A percentile compares a stretch with the other conserved stretches of the same genome.
These are phyloP conservation scores for Juglanconis oblonga DNA, from an alignment of 2,329 filamentous ascomycete species.

Conservation along the genomic window DNA sequence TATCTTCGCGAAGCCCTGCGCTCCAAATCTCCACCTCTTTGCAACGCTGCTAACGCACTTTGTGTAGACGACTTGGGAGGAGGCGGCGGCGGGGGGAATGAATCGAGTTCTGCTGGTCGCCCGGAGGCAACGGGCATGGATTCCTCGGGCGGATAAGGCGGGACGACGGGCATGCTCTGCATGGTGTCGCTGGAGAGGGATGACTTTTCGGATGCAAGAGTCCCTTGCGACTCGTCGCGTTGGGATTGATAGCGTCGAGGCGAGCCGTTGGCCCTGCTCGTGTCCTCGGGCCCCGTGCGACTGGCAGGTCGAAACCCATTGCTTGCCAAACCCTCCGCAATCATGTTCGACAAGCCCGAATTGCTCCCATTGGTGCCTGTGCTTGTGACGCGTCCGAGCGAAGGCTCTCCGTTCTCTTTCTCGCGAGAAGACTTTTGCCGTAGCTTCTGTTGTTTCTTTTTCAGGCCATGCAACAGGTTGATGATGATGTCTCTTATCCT, in stretches of 20 bases:
- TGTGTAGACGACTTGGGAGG: conserved; percentile 80
- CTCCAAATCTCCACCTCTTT: conserved; percentile 89
- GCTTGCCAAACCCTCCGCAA: conserved; percentile 58
- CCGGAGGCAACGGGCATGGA: conserved; percentile 37
- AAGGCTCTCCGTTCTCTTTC: conserved; percentile 39
- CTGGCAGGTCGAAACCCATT: conserved; percentile 44
- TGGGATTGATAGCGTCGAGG: conserved; percentile 46
- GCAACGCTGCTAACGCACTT: conserved; percentile 85
- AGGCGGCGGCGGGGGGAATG: conserved; percentile 72
- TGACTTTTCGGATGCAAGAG: conserved; percentile 58
- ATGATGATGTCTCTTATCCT: conserved; percentile 98
- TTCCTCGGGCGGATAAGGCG: conserved; percentile 67
- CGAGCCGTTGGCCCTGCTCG: conserved; percentile 35
- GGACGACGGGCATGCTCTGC: conserved; percentile 72
- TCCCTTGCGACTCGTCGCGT: conserved; percentile 51
- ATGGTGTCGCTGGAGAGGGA: conserved; percentile 71
- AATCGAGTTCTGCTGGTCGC: conserved; percentile 49
- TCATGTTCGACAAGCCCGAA: conserved; percentile 54
- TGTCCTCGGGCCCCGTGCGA: conserved; percentile 28
- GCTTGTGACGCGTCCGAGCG: conserved; percentile 50
- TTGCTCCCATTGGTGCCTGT: conserved; percentile 57
- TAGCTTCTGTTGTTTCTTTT: conserved; percentile 93
- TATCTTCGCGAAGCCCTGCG: conserved; percentile 89
- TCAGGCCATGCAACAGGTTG: conserved; percentile 90
- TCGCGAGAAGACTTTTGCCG: conserved; percentile 61